These are phyloP conservation scores for Alternaria dauci DNA, from an alignment of 2,329 filamentous ascomycete genomes.

Conservation along the genomic window DNA sequence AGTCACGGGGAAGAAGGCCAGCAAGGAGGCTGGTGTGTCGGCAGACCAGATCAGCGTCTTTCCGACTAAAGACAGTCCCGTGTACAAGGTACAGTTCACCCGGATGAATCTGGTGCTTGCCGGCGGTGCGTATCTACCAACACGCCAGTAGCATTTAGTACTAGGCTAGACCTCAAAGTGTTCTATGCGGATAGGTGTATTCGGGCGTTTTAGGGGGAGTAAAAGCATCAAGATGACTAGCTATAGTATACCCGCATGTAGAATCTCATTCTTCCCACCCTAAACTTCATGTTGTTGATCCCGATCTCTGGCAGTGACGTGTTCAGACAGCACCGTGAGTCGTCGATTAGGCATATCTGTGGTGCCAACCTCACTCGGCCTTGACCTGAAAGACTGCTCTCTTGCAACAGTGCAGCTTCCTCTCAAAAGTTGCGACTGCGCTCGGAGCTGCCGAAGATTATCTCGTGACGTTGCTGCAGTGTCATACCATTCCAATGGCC, in stretches of 20 bases:
- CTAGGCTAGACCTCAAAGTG: not conserved
- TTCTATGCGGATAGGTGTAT: not conserved
- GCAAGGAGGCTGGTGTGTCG: slow-evolving; percentile 88
- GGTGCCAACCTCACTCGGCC: not conserved
- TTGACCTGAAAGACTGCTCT: slow-evolving; percentile 25
- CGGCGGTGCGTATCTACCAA: slow-evolving; percentile 73
- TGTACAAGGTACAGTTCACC: slow-evolving; percentile 92
- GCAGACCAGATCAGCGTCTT: slow-evolving; percentile 95
- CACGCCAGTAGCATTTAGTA: slow-evolving; percentile 14
- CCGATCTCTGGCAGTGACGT: not conserved
- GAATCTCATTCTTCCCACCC: slow-evolving; percentile 1
- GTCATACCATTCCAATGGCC: not conserved
- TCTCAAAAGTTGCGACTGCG: not conserved
- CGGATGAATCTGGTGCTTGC: slow-evolving; percentile 93
- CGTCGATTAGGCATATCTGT: not conserved
- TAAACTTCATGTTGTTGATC: not conserved
- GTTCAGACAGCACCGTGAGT: not conserved
- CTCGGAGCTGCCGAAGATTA: not conserved
- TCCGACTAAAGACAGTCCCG: slow-evolving; percentile 93
- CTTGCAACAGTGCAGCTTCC: slow-evolving; percentile 14
- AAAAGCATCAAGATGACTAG: slow-evolving; percentile 6
- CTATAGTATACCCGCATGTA: slow-evolving; percentile 11
- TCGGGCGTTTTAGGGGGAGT: not conserved
- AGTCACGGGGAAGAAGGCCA: slow-evolving; percentile 69
- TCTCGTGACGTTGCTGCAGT: slow-evolving; percentile 12